Base-by-base conservation (phyloP, 495 filamentous ascomycete genomes). In the Tuber umbilicatum region DNA sequence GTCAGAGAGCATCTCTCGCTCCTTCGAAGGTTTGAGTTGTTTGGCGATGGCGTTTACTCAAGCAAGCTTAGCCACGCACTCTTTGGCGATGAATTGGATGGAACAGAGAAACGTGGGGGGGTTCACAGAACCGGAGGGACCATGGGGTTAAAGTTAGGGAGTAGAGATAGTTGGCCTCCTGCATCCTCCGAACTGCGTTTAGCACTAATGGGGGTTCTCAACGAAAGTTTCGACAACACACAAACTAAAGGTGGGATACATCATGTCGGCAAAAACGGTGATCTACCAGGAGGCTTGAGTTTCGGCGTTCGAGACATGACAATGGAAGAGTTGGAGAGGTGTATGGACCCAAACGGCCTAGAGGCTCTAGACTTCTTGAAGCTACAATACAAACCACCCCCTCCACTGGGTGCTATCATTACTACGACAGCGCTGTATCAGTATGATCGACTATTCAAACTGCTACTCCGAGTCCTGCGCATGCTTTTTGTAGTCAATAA, bases 291-390 rank as follows among this genome's bases (percentile, higher is more conserved):
- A 16, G 90, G 91, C 31, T 85, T 99, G 2, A 93, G 89, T 83
- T 99, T 99, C 81, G 89, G 91, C 1, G 89, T 98, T 60, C 90
- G 94, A n/a, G 91, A 93, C 73, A 86, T 97, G 75, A 86, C 90
- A 0, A 85, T 87, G 2, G 88, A 89, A 27, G 94, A 97, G 77
- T 89, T 96, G 35, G 88, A 91, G 47, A 89, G 87, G 76, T 92
- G 91, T 82, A 89, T 93, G 84, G 88, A 97, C 80, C 90, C 93
- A 0, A 87, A 91, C 79, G 89, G 89, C 0, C 87, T 97, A 42
- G 90, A 93, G 83, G 95, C 95, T 0, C 85, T 97, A 27, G 95
- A 99, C 82, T 97, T 99, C 80, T 86, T 99, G 27, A 89, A 91
- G 3, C 85, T 99, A 5, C 90, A 93, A 71, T 99, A 97, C 85